Conservation (phyloP, 768 basidiomycete species). For the Leucocoprinus sp. region DNA sequence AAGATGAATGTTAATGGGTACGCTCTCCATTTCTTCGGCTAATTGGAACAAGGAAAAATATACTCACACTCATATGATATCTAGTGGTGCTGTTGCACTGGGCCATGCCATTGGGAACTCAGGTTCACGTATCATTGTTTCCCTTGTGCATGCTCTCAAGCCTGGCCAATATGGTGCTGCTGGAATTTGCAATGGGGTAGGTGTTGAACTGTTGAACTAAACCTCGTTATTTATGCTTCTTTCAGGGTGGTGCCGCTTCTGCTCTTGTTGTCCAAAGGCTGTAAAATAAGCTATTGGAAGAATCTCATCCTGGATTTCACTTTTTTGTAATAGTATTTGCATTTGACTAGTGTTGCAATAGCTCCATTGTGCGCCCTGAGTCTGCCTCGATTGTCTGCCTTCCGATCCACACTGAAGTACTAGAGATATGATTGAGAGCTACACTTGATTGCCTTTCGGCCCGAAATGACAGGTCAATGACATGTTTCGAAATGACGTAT, state of each 20-base stretch:
- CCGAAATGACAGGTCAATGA: too few species aligned
- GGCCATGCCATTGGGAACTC: conserved; percentile 97
- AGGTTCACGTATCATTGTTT: conserved; percentile 89
- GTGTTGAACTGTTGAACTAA: conserved; percentile 23
- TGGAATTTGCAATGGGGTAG: conserved; percentile 93
- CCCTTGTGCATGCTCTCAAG: conserved; percentile 86
- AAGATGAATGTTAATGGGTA: conserved; percentile 91
- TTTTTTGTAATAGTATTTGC: neutral
- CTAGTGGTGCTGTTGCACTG: conserved; percentile 90
- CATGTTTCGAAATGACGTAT: neutral
- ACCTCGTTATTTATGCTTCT: conserved; percentile 14
- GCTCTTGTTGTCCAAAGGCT: conserved; percentile 85
- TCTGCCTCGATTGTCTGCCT: neutral
- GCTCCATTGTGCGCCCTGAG: neutral
- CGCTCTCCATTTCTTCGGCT: conserved; percentile 20
- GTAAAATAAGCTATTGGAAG: conserved; percentile 30
- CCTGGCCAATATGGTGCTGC: conserved; percentile 91
- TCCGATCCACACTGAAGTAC: too few species aligned
- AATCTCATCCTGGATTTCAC: neutral
- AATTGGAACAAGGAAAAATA: neutral
- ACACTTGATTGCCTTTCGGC: too few species aligned
- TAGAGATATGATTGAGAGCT: too few species aligned
- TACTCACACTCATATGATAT: conserved; percentile 14
- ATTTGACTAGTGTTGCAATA: neutral
- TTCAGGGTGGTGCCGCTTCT: conserved; percentile 85